Conservation (phyloP, 1,284 basidiomycete species). For the Tilletia indica region DNA sequence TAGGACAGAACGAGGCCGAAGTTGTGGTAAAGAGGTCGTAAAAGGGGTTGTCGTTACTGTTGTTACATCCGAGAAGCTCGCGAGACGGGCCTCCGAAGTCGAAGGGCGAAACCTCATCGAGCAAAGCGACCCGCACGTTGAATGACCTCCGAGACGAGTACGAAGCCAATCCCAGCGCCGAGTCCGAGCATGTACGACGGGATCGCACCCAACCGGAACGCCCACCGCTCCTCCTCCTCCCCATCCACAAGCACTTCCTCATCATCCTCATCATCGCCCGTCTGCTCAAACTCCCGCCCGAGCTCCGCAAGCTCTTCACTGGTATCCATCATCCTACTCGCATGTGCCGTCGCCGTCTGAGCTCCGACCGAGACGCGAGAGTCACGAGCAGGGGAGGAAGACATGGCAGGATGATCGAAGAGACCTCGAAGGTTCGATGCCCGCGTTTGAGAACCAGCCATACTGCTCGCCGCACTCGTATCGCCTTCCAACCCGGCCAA, state of each 20-base stretch:
- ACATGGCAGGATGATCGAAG: conserved; percentile 16
- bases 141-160: conserved; percentile 33
- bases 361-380: conserved; percentile 2
- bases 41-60: too few relatives aligned
- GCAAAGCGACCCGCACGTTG: background rate
- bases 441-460: background rate
- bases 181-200: conserved; percentile 43
- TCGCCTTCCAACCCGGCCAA: conserved; percentile 16
- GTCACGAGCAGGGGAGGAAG: background rate
- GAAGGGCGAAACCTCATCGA: background rate
- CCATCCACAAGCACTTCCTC: conserved; percentile 21
- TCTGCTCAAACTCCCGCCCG: background rate
- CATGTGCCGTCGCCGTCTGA: background rate
- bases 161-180: conserved; percentile 39
- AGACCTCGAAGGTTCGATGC: background rate
- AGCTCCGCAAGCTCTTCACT: background rate
- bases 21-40: too few relatives aligned
- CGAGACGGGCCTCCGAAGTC: too few relatives aligned
- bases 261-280: background rate
- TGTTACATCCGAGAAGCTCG: too few relatives aligned
- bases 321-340: background rate
- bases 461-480: conserved; percentile 1
- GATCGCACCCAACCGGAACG: conserved; percentile 33
- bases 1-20: too few relatives aligned
- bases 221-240: conserved; percentile 23